Base-by-base conservation (phyloP, 2,329 filamentous ascomycete genomes). In the Fonsecaea pedrosoi region DNA sequence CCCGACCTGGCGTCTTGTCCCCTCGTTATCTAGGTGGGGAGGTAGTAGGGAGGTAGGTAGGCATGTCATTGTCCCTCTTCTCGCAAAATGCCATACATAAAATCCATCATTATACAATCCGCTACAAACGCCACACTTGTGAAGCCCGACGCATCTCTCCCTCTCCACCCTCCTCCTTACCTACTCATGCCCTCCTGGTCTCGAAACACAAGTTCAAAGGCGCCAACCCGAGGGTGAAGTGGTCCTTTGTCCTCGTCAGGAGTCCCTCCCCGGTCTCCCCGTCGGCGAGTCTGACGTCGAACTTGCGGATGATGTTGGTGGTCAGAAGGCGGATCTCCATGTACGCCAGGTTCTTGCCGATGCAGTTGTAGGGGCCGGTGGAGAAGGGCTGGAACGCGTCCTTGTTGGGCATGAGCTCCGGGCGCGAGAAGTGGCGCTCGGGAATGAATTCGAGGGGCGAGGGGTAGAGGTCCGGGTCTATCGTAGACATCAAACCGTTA, bases 361-460 rank as follows among this genome's bases (percentile, higher is more conserved):
- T 71, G 57, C 76, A 78, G 53, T 64, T 69, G 37, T 75, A 74
- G 0, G 67, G 62, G 2, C 73, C 75, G 67, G 62, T 76, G 1
- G 74, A 74, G 55, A 79, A 81, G 0, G 79, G 79, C 0, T 64
- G 64, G 61, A 74, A 78, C 0, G 75, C 77, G 0, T 72, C 69
- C 32, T 61, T 61, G 58, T 80, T 74, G 25, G 70, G 74, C n/a
- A 77, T 70, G 64, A 81, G 65, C 8, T 80, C 75, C 3, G 68
- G 57, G 2, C 73, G 73, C 2, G 73, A 74, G 3, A 72, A 73
- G 1, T 78, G 81, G 32, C 79, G 72, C 60, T 81, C 78, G 1
- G 79, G 79, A 5, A 81, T 73, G 58, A 80, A 81, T 30, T 58
- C 8, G 3, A 56, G 21, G 10, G 70, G 63, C 3, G 38, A 30